Percentiles rank a stretch among this genome's conserved stretches.
Conservation (phyloP, 305 asterid species). For the Fraxinus xanthoxyloides region DNA sequence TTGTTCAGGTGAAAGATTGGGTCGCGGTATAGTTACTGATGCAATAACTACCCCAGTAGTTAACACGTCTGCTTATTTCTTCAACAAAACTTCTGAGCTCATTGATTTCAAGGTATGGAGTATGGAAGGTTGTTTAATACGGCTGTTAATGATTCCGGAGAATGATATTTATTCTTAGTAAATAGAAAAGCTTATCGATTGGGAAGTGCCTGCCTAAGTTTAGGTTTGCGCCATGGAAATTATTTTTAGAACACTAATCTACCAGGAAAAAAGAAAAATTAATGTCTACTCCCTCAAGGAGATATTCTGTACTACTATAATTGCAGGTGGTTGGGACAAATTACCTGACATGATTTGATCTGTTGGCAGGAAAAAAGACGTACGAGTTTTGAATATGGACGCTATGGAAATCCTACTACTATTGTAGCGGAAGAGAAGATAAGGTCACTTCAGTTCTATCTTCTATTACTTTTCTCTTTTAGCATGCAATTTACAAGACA, state of each 20-base stretch:
- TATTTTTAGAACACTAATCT: neutral
- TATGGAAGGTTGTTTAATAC: neutral
- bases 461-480: neutral
- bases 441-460: constrained; percentile 44
- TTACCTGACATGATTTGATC: constrained; percentile 10
- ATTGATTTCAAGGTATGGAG: constrained; percentile 79
- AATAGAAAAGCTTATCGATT: neutral
- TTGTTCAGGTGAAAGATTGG: constrained; percentile 84
- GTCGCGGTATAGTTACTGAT: constrained; percentile 78
- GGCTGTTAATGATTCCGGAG: neutral
- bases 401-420: constrained; percentile 92
- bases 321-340: constrained; percentile 12
- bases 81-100: constrained; percentile 79
- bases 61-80: constrained; percentile 89
- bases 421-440: constrained; percentile 83
- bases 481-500: constrained; percentile 5
- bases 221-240: neutral
- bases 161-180: neutral
- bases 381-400: constrained; percentile 88
- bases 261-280: neutral
- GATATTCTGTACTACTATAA: constrained; percentile 2
- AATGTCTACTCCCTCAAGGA: neutral
- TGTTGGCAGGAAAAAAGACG: constrained; percentile 72
- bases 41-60: constrained; percentile 91
- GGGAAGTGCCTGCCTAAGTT: neutral